A percentile compares a stretch with the other conserved stretches of the same genome.
Evolutionary conservation across 805 yeast species (phyloP).

Genomic region (Blastobotrys chiropterorum): DNA sequence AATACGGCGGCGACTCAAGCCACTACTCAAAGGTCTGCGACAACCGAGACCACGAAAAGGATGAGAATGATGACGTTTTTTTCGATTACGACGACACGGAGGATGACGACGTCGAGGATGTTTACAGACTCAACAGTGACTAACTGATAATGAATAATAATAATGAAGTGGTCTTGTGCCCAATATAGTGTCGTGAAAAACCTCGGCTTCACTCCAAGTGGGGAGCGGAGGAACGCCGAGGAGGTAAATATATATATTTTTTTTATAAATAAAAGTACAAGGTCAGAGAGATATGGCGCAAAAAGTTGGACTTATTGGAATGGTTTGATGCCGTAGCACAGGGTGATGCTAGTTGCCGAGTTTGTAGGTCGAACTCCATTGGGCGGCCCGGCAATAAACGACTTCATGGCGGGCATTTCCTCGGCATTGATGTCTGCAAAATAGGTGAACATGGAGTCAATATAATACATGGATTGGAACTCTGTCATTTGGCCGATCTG

Average conservation of each 20-base stretch:
- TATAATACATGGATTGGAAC: slow-evolving; percentile 23
- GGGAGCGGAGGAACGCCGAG: too few species aligned
- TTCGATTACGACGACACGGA: not conserved
- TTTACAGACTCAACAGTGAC: not conserved
- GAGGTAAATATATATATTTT: not conserved
- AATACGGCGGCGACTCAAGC: slow-evolving; percentile 19
- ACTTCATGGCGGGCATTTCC: slow-evolving; percentile 14
- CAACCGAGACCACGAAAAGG: not conserved
- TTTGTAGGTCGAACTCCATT: slow-evolving; percentile 5
- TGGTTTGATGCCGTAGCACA: slow-evolving; percentile 18
- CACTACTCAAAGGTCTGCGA: slow-evolving; percentile 17
- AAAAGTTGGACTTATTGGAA: too few species aligned
- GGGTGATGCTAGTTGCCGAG: slow-evolving; percentile 7
- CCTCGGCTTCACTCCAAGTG: too few species aligned
- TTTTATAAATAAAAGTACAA: not conserved
- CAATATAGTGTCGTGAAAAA: too few species aligned
- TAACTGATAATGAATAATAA: not conserved
- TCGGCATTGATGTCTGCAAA: slow-evolving; percentile 29
- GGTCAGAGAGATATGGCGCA: too few species aligned
- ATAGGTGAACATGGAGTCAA: slow-evolving; percentile 26
- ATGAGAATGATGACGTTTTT: not conserved
- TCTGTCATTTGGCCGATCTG: slow-evolving; percentile 28
- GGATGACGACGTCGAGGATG: not conserved
- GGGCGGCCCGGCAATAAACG: slow-evolving; percentile 1
- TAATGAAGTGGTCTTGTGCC: too few species aligned